phyloP scores from a whole-genome alignment of 805 yeast genomes.

The Saccharomycopsis javanensis region DNA sequence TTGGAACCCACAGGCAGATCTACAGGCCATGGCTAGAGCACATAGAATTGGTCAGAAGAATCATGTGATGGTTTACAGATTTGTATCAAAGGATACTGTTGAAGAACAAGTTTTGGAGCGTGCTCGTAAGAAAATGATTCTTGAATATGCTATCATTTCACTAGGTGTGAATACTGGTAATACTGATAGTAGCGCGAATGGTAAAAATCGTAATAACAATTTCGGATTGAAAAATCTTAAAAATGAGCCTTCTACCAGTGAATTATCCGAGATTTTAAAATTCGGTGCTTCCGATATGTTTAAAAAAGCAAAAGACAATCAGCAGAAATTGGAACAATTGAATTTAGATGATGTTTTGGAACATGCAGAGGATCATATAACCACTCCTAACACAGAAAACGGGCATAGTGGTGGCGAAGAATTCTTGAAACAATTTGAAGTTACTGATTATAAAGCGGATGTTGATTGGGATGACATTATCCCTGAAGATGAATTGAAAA shows the following conservation, averaged over 20 bases:
- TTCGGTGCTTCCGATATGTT: constrained; percentile 99
- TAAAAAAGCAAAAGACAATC: constrained; percentile 78
- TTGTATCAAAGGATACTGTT: constrained; percentile 96
- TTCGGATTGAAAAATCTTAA: constrained; percentile 25
- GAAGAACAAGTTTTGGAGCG: constrained; percentile 96
- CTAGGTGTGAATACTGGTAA: constrained; percentile 50
- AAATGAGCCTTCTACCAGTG: constrained; percentile 74
- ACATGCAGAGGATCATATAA: constrained; percentile 95
- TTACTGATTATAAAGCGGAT: constrained; percentile 96
- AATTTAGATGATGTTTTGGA: constrained; percentile 91
- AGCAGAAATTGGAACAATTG: constrained; percentile 88
- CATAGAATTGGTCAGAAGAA: constrained; percentile 99
- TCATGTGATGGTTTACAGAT: constrained; percentile 94
- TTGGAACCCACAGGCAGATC: constrained; percentile 99
- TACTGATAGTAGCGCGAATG: constrained; percentile 41
- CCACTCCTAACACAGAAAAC: constrained; percentile 94
- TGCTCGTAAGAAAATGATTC: constrained; percentile 95
- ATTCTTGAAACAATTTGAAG: constrained; percentile 92
- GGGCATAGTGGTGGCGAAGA: constrained; percentile 98
- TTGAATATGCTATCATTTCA: constrained; percentile 95
- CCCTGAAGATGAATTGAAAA: constrained; percentile 85
- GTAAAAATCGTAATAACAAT: constrained; percentile 31
- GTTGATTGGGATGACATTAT: constrained; percentile 99
- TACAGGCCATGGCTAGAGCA: constrained; percentile 99
- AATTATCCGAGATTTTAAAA: constrained; percentile 84